Base-by-base conservation (phyloP, 129 eudicot species). In the Lactuca sativa region DNA sequence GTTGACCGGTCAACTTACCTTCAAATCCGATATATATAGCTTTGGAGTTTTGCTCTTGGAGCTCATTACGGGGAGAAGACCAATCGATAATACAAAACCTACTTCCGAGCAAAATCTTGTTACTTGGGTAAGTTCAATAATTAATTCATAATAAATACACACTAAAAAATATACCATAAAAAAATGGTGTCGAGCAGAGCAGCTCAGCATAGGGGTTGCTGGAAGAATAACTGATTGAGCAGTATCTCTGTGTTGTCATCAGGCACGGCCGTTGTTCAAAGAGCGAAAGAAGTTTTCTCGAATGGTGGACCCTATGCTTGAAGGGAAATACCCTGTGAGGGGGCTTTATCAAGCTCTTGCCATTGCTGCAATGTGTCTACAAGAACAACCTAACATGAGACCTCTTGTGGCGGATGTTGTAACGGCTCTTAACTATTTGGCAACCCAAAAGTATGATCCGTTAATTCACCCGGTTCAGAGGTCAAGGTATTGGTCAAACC, bases 1-100 rank as follows among this genome's bases (percentile, higher is more conserved):
- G 51, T 84, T 89, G 98, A 88, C 96, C 6, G 98, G 98, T 55
- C 96, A 92, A 74, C 90, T 92, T 34, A 92, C 91, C 7, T 92
- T 86, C 67, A 92, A 88, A 61, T 92, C 96, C 5, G 98, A 92
- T 66, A 86, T 88, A 5, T 92, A 82, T 73, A 92, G 96, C 77
- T 86, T 92, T n/a, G 98, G 98, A n/a, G 96, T 92, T 55, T 88
- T 93, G 53, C 86, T 92, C n/a, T 76, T 92, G 80, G 98, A 92
- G 86, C 78, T 92, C 64, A 80, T 92, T 54, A 82, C 96, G 0
- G 96, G 96, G 68, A 80, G 95, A 75, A 84, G 73, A 75, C 95
- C 98, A 60, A 78, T 88, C 9, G 95, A 92, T 84, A 62, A 67
- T 32, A 85, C 85, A 52, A 81, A 63, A 65, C 10, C 76, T 63